These are phyloP conservation scores for Brassica hybrid DNA, from an alignment of 441 rosid species.

Conservation along the genomic window DNA sequence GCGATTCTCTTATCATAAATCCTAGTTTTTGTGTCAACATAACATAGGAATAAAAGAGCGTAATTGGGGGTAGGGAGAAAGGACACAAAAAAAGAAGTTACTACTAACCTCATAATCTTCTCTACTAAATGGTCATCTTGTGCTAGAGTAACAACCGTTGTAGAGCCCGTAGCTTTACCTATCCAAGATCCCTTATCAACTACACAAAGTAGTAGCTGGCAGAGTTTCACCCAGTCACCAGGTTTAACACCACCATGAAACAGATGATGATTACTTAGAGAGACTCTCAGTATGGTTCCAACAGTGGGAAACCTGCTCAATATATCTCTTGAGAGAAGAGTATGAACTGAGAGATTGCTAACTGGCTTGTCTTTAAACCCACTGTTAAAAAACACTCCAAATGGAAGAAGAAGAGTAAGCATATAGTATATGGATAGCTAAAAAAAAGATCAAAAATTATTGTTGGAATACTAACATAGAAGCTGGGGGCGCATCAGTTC, in stretches of 20 bases:
- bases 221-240: slow-evolving; percentile 74
- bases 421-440: not conserved
- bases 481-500: slow-evolving; percentile 79
- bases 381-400: slow-evolving; percentile 29
- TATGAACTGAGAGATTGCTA: slow-evolving; percentile 57
- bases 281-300: slow-evolving; percentile 52
- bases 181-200: slow-evolving; percentile 70
- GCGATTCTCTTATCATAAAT: slow-evolving; percentile 56
- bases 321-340: slow-evolving; percentile 57
- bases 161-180: slow-evolving; percentile 55
- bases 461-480: slow-evolving; percentile 5
- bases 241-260: slow-evolving; percentile 48
- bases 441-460: not conserved
- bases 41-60: not conserved
- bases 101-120: slow-evolving; percentile 58
- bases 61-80: slow-evolving; percentile 4
- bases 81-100: not conserved
- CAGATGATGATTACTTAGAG: slow-evolving; percentile 36
- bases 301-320: slow-evolving; percentile 68
- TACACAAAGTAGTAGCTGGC: slow-evolving; percentile 54
- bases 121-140: slow-evolving; percentile 46
- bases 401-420: slow-evolving; percentile 5
- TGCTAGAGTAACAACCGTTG: slow-evolving; percentile 55
- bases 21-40: slow-evolving; percentile 46
- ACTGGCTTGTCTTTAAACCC: slow-evolving; percentile 56